Conservation (phyloP, 768 basidiomycete genomes). For the Termitomyces sp. region DNA sequence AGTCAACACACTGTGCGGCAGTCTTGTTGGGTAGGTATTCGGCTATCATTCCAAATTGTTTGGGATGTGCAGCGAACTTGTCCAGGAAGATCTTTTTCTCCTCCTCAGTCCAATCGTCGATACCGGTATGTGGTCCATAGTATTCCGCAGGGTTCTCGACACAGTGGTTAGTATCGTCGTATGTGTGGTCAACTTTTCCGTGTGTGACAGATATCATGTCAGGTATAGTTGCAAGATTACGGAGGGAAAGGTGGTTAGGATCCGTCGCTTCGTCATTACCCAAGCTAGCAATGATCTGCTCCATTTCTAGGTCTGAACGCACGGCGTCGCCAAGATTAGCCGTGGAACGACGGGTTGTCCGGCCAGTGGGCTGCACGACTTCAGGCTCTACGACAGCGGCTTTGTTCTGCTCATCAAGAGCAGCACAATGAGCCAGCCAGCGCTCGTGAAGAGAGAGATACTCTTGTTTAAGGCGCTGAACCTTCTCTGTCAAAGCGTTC, state of each 20-base stretch:
- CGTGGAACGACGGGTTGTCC: slow-evolving; percentile 71
- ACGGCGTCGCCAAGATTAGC: slow-evolving; percentile 81
- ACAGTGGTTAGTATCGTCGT: slow-evolving; percentile 81
- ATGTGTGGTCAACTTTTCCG: slow-evolving; percentile 56
- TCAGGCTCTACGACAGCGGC: slow-evolving; percentile 35
- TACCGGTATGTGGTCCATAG: slow-evolving; percentile 67
- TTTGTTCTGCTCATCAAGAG: slow-evolving; percentile 58
- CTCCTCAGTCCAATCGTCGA: slow-evolving; percentile 82
- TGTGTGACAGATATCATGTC: slow-evolving; percentile 80
- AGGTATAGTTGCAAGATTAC: slow-evolving; percentile 83
- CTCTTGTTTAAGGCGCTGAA: slow-evolving; percentile 51
- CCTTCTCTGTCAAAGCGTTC: slow-evolving; percentile 46
- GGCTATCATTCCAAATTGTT: slow-evolving; percentile 94
- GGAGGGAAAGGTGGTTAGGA: slow-evolving; percentile 78
- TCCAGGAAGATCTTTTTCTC: slow-evolving; percentile 77
- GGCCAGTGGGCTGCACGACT: slow-evolving; percentile 32
- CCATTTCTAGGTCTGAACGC: slow-evolving; percentile 93
- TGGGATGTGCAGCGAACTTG: slow-evolving; percentile 80
- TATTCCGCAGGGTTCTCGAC: slow-evolving; percentile 75
- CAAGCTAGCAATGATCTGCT: slow-evolving; percentile 92
- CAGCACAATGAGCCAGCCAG: slow-evolving; percentile 69
- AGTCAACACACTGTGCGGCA: slow-evolving; percentile 82
- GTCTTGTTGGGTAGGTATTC: slow-evolving; percentile 79
- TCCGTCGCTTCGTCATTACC: slow-evolving; percentile 93
- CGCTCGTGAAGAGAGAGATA: slow-evolving; percentile 64